Conservation (phyloP, 1,284 basidiomycete genomes). For the Mycena sp. region DNA sequence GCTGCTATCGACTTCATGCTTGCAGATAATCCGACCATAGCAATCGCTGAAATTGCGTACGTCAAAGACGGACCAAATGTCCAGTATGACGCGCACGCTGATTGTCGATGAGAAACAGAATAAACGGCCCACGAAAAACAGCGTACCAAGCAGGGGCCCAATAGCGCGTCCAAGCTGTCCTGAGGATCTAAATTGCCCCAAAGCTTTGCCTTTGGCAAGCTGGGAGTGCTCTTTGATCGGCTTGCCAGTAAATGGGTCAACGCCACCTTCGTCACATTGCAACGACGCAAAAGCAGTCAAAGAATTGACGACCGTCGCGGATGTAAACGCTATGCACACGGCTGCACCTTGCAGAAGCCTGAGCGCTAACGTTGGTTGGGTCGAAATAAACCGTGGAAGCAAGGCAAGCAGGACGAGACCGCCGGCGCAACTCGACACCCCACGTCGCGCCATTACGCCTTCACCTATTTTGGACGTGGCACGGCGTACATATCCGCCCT, state of each 20-base stretch:
- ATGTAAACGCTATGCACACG: constrained; percentile 87
- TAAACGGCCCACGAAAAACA: constrained; percentile 31
- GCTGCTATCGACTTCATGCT: constrained; percentile 60
- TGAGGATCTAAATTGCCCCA: constrained; percentile 86
- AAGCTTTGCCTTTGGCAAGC: constrained; percentile 83
- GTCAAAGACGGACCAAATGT: constrained; percentile 83
- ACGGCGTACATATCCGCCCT: constrained; percentile 91
- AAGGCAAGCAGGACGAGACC: constrained; percentile 76
- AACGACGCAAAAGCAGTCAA: constrained; percentile 87
- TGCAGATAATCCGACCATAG: constrained; percentile 66
- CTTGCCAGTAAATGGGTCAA: constrained; percentile 67
- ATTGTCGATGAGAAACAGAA: constrained; percentile 15
- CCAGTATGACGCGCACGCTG: constrained; percentile 89
- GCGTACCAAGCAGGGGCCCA: constrained; percentile 87
- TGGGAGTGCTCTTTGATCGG: constrained; percentile 63
- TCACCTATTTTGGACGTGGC: constrained; percentile 77
- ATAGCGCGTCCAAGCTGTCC: constrained; percentile 92
- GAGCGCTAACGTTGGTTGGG: constrained; percentile 56
- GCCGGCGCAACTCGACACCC: constrained; percentile 75
- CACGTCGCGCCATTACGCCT: constrained; percentile 80
- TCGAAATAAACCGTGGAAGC: constrained; percentile 66
- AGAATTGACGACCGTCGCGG: constrained; percentile 91
- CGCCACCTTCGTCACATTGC: constrained; percentile 79
- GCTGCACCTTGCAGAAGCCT: constrained; percentile 79
- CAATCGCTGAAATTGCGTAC: constrained; percentile 72